phyloP scores from a whole-genome alignment of 2,329 filamentous ascomycete species.

The Nemania sp. region DNA sequence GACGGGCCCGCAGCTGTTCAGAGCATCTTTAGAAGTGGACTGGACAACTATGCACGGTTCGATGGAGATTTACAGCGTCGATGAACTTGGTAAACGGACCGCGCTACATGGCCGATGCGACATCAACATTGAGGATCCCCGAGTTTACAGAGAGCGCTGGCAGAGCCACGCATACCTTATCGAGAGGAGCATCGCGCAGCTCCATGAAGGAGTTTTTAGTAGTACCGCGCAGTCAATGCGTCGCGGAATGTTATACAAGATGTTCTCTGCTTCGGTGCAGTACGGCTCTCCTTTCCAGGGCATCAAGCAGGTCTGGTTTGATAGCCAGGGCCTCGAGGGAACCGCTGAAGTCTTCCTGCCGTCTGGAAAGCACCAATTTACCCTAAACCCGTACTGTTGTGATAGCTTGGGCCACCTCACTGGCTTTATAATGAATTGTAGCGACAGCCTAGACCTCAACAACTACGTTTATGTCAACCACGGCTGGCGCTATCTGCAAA shows the following conservation, averaged over 20 bases:
- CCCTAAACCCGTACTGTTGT: slow-evolving; percentile 12
- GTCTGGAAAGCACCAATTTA: slow-evolving; percentile 8
- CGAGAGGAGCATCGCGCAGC: background rate
- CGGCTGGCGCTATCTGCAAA: slow-evolving; percentile 19
- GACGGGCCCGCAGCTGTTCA: slow-evolving; percentile 58
- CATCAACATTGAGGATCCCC: background rate
- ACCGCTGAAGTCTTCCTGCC: slow-evolving; percentile 12
- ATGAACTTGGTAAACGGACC: slow-evolving; percentile 4
- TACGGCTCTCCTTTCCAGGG: slow-evolving; percentile 19
- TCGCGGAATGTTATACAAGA: slow-evolving; percentile 22
- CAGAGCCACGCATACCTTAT: background rate
- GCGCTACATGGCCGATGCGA: slow-evolving; percentile 15
- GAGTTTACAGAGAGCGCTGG: background rate
- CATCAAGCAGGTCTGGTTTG: slow-evolving; percentile 18
- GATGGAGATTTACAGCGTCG: slow-evolving; percentile 20
- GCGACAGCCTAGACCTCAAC: slow-evolving; percentile 10
- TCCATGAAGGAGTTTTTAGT: slow-evolving; percentile 6
- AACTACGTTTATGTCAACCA: slow-evolving; percentile 24
- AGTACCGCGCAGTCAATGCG: slow-evolving; percentile 13
- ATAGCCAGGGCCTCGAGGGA: slow-evolving; percentile 23
- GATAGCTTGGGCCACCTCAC: slow-evolving; percentile 20
- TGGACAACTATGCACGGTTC: slow-evolving; percentile 37
- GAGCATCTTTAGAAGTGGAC: slow-evolving; percentile 63
- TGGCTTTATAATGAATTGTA: slow-evolving; percentile 28
- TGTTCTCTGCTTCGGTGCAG: slow-evolving; percentile 20